Evolutionary conservation across 176 grass and related monocot genomes (phyloP), one percentile per base, ranked within the genome.

Genomic region (Oryza meridionalis): DNA sequence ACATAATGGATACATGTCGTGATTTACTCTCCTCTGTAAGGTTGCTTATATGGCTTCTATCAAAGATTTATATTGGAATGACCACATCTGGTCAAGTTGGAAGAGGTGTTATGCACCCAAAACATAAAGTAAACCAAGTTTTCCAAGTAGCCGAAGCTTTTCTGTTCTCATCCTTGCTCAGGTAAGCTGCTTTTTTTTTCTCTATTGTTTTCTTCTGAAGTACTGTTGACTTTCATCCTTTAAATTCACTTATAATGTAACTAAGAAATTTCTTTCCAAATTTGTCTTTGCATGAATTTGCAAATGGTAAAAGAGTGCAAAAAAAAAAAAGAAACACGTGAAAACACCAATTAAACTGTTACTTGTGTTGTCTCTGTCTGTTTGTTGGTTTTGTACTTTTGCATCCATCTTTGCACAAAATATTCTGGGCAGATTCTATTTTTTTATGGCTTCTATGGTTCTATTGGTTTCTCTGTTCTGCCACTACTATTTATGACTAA

Each of bases 1-100:
- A 94, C 90, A 73, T 99, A 83, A 84, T 99, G 59, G 97, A 99
- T 73, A 84, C 82, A 77, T 96, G 93, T 78, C 90, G 86, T 92
- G 97, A 99, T 86, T 94, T 96, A 40, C 81, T 91, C 63, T 95
- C 97, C 70, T 64, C 73, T 75, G 71, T 79, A 80, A 99, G 69
- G 64, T 94, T 99, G 71, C 80, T 99, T 58, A 68, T 99, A 72
- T 99, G 93, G 97, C 69, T 99, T 86, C 80, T 99, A 53, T 58
- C 70, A 40, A 99, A 94, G 78, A 87, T 89, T 77, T 81, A 88
- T 81, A 72, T 75, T 63, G 88, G 90, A 76, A 72, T 88, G 76
- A 84, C 33, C 17, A 82, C 70, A 69, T 75, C 69, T 33, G 58
- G 77, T 73, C 93, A 96, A 77, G 69, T 78, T 49, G 88, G 86